Base-by-base conservation (phyloP, 2,329 filamentous ascomycete genomes). In the Rhynchosporium graminicola region DNA sequence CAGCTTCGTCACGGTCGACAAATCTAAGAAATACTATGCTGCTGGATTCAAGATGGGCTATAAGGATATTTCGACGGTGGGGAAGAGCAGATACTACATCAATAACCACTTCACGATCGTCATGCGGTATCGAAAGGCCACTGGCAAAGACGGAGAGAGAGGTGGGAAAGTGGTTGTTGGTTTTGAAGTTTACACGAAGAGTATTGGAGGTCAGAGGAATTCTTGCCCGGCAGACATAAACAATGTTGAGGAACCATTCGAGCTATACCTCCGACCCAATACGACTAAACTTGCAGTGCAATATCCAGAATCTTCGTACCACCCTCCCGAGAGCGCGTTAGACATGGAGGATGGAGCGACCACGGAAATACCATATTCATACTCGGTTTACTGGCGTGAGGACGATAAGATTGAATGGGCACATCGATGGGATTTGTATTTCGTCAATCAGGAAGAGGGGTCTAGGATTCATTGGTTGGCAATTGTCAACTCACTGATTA, bases 51-150 rank as follows among this genome's bases (percentile, higher is more conserved):
- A 95, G 77, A 81, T 96, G 61, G 92, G 92, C 6, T 92, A 90
- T 70, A 86, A 86, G 68, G 90, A 93, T 65, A 80, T 82, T 55
- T 84, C 85, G 0, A 78, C 77, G 47, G 84, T 83, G 2, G 84
- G 84, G 46, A 83, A 83, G 72, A 82, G 84, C 12, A 82, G 83
- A 47, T 91, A 88, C 74, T 93, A 87, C 69, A 82, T 96, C 70
- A 90, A 96, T 78, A 97, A 96, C 74, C 92, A 97, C 74, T 87
- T 93, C 69, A 95, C 90, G 2, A 85, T 96, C 58, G 89, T 96
- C 50, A 85, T 96, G 62, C 87, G 91, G 60, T 91, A 91, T 76
- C 87, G 90, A 65, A 82, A 82, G 57, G 90, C 90, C 1, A 84
- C 89, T 1, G 89, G 89, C 10, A 82, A 79, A 65, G 87, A 85